Conservation (phyloP, 345 rosid genomes). For the Citrus medica region DNA sequence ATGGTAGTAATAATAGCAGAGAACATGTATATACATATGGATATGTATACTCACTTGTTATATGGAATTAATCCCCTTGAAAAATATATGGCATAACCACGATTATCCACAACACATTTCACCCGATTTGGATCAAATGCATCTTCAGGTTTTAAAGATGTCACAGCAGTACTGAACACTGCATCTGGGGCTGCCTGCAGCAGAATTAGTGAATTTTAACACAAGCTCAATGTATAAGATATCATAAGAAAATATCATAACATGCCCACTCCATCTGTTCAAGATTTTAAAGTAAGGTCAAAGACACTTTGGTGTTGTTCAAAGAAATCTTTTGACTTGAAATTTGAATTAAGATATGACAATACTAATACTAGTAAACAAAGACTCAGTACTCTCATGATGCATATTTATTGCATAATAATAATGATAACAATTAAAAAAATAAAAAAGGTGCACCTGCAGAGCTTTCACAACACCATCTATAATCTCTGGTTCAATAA, state of each 20-base stretch:
- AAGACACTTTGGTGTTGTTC: neutral
- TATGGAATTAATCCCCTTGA: constrained; percentile 90
- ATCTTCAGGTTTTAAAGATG: constrained; percentile 84
- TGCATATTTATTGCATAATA: neutral
- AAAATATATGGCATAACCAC: constrained; percentile 85
- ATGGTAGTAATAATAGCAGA: neutral
- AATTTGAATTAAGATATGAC: neutral
- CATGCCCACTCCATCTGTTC: neutral
- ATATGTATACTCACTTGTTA: constrained; percentile 63
- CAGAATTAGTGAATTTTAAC: constrained; percentile 2
- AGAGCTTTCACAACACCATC: constrained; percentile 92
- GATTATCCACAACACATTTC: constrained; percentile 80
- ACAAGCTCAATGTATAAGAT: neutral
- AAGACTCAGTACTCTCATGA: neutral
- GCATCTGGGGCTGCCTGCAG: constrained; percentile 87
- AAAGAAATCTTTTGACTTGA: neutral
- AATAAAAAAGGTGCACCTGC: constrained; percentile 45
- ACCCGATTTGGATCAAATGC: constrained; percentile 90
- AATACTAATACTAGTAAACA: neutral
- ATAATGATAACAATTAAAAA: neutral
- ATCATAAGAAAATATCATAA: neutral
- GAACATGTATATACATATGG: neutral
- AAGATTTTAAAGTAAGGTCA: neutral
- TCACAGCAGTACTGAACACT: constrained; percentile 95
- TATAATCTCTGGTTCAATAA: constrained; percentile 89